Evolutionary conservation across 192 early-diverging fungal genomes (phyloP).

Genomic region (Globomyces pollinis-pini): DNA sequence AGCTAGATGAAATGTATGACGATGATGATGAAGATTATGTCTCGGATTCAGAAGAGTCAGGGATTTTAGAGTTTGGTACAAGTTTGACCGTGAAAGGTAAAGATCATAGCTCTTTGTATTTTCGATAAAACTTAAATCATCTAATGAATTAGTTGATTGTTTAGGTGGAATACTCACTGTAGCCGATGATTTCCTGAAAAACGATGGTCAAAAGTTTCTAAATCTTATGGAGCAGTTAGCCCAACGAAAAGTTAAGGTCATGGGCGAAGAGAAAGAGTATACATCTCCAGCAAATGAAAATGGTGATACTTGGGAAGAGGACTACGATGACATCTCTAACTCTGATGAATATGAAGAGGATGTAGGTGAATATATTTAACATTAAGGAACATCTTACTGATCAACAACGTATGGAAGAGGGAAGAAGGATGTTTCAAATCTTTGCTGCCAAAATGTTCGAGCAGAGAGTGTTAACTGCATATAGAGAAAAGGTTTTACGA

Average conservation of each 20-base stretch:
- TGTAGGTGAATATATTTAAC: slow-evolving; percentile 31
- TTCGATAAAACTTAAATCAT: not conserved
- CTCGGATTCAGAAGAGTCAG: slow-evolving; percentile 32
- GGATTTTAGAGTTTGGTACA: slow-evolving; percentile 63
- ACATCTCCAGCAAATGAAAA: slow-evolving; percentile 22
- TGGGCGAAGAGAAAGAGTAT: too few species aligned
- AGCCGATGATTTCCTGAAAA: slow-evolving; percentile 82
- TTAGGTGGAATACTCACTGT: slow-evolving; percentile 53
- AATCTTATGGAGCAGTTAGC: slow-evolving; percentile 95
- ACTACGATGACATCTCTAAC: slow-evolving; percentile 34
- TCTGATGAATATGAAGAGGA: slow-evolving; percentile 45
- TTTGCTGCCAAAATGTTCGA: slow-evolving; percentile 97
- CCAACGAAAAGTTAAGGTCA: slow-evolving; percentile 71
- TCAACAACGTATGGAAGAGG: slow-evolving; percentile 87
- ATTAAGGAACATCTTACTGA: slow-evolving; percentile 65
- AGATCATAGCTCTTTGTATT: too few species aligned
- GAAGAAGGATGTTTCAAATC: slow-evolving; percentile 88
- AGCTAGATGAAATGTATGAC: slow-evolving; percentile 39
- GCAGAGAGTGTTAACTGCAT: slow-evolving; percentile 86
- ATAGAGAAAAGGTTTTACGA: slow-evolving; percentile 75
- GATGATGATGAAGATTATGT: slow-evolving; percentile 58
- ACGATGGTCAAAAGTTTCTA: slow-evolving; percentile 90
- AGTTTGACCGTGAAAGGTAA: slow-evolving; percentile 72
- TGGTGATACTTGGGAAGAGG: slow-evolving; percentile 33
- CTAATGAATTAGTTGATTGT: not conserved